Conservation (phyloP, 371 early-diverging fungal species). For the Mortierella polycephala region DNA sequence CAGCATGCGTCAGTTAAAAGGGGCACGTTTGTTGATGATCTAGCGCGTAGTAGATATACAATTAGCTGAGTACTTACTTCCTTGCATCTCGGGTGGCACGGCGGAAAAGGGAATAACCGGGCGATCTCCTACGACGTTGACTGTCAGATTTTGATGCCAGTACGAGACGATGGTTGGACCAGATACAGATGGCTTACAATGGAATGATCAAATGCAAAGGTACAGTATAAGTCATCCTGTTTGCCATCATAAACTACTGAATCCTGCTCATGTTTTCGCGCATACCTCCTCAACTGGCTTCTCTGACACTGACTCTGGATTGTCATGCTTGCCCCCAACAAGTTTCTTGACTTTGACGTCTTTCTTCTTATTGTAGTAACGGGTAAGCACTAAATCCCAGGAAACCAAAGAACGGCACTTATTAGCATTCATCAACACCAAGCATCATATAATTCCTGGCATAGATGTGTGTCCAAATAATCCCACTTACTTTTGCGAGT, state of each 20-base stretch:
- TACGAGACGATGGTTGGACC: slow-evolving; percentile 74
- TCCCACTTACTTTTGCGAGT: slow-evolving; percentile 44
- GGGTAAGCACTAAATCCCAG: slow-evolving; percentile 64
- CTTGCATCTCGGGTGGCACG: slow-evolving; percentile 63
- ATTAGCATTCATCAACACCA: no score
- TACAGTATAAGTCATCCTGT: no score
- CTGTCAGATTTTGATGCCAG: slow-evolving; percentile 89
- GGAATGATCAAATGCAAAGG: neutral
- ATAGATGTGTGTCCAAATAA: neutral
- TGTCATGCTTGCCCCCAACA: slow-evolving; percentile 59
- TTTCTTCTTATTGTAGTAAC: slow-evolving; percentile 71
- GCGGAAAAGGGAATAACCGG: slow-evolving; percentile 58
- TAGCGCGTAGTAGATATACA: no score
- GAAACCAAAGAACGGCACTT: neutral
- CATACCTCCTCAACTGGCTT: slow-evolving; percentile 38
- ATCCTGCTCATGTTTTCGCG: neutral
- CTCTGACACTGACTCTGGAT: slow-evolving; percentile 45
- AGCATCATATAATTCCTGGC: slow-evolving; percentile 7
- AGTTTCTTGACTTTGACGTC: slow-evolving; percentile 76
- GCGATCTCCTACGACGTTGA: slow-evolving; percentile 70
- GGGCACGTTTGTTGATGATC: neutral
- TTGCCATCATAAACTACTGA: neutral
- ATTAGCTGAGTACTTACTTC: slow-evolving; percentile 53
- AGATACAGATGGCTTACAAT: slow-evolving; percentile 35
- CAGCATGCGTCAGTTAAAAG: neutral